Conservation (phyloP, 2,329 filamentous ascomycete species). For the Penicillium concentricum region DNA sequence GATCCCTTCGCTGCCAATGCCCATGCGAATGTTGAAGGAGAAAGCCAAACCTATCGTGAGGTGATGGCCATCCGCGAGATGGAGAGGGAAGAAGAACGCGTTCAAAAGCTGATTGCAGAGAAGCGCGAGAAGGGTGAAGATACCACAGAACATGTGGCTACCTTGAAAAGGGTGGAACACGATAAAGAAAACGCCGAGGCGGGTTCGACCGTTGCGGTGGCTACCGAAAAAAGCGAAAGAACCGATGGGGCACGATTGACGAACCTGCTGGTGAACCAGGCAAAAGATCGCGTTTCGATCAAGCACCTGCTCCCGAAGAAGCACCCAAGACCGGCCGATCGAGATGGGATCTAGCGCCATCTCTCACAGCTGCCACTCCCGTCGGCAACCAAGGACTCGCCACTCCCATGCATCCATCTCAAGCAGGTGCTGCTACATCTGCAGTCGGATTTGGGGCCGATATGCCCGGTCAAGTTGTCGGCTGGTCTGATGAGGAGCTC, state of each 20-base stretch:
- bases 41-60: constrained; percentile 81
- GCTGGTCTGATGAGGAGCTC: constrained; percentile 89
- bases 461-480: constrained; percentile 72
- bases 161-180: constrained; percentile 63
- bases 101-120: constrained; percentile 75
- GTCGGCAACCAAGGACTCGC: constrained; percentile 71
- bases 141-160: constrained; percentile 67
- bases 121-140: constrained; percentile 63
- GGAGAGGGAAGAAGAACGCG: constrained; percentile 88
- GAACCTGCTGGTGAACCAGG: constrained; percentile 35
- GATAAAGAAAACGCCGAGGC: constrained; percentile 73
- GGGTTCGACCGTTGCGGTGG: constrained; percentile 63
- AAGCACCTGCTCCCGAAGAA: constrained; percentile 62
- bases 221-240: constrained; percentile 76
- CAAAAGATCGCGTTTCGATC: constrained; percentile 67
- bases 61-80: constrained; percentile 88
- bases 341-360: constrained; percentile 88
- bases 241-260: constrained; percentile 75
- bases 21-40: constrained; percentile 64
- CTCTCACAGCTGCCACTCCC: constrained; percentile 64
- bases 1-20: constrained; percentile 80
- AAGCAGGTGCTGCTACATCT: constrained; percentile 52
- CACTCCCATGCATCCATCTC: constrained; percentile 73
- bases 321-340: constrained; percentile 70
- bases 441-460: constrained; percentile 71